Evolutionary conservation across 352 stramenopile species (phyloP).

Genomic region (Phytophthora melonis): DNA sequence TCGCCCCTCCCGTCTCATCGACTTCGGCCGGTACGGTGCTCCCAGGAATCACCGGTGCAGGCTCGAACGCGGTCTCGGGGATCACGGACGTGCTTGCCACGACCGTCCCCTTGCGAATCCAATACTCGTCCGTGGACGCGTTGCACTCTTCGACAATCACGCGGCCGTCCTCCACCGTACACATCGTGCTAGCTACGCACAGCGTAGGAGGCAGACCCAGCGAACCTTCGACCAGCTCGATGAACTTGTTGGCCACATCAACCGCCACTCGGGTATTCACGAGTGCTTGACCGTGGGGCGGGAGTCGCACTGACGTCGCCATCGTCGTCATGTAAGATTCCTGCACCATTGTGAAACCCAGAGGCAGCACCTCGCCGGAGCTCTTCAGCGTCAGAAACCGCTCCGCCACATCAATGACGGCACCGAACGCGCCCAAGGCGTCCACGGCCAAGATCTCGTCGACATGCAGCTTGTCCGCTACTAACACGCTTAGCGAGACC

Average conservation of each 20-base stretch:
- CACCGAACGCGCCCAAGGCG: neutral
- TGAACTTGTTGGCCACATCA: neutral
- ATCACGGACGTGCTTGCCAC: neutral
- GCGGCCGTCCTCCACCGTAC: neutral
- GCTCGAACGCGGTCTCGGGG: slow-evolving; percentile 1
- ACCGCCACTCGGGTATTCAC: neutral
- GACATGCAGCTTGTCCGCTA: neutral
- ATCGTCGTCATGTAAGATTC: neutral
- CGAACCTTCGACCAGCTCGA: slow-evolving; percentile 3
- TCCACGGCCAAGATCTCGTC: slow-evolving; percentile 2
- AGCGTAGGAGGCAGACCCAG: neutral
- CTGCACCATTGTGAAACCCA: slow-evolving; percentile 1
- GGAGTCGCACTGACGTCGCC: neutral
- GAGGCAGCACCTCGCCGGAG: neutral
- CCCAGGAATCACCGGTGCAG: no score
- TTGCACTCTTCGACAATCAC: slow-evolving; percentile 10
- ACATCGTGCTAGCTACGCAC: neutral
- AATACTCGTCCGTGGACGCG: slow-evolving; percentile 3
- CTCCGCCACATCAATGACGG: slow-evolving; percentile 6
- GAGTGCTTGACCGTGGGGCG: neutral
- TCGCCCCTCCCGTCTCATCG: no score
- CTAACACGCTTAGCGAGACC: neutral
- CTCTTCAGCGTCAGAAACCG: slow-evolving; percentile 1
- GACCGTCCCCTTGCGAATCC: neutral
- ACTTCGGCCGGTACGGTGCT: no score